Conservation (phyloP, 345 rosid genomes). For the Bruguiera gymnorhiza region DNA sequence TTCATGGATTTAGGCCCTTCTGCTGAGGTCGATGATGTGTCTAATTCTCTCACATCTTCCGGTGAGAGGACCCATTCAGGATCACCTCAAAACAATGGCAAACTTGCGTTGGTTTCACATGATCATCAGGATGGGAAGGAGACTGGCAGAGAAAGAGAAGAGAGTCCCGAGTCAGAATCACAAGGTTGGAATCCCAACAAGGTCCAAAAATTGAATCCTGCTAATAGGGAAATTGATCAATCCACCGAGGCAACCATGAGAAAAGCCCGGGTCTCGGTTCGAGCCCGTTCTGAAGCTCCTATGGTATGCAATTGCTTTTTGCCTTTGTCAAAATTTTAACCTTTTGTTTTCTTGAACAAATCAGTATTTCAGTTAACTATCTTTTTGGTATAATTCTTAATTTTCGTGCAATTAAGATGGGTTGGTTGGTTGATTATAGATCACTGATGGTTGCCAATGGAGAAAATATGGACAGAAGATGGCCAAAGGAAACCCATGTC, state of each 20-base stretch:
- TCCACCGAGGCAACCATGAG: constrained; percentile 82
- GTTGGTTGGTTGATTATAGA: constrained; percentile 28
- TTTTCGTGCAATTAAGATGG: not conserved
- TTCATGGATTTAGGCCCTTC: constrained; percentile 60
- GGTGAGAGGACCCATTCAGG: constrained; percentile 74
- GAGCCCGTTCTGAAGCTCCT: constrained; percentile 97
- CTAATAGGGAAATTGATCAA: constrained; percentile 44
- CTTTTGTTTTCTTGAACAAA: no score
- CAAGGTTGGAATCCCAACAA: constrained; percentile 63
- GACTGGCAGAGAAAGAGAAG: constrained; percentile 58
- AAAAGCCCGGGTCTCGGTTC: constrained; percentile 96
- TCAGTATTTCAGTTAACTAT: no score
- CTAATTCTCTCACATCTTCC: constrained; percentile 49
- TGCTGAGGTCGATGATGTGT: constrained; percentile 38
- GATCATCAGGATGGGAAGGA: constrained; percentile 47
- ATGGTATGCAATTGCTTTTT: constrained; percentile 45
- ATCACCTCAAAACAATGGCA: constrained; percentile 34
- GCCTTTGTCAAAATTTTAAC: not conserved
- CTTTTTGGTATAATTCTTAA: not conserved
- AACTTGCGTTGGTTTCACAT: constrained; percentile 26
- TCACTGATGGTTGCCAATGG: constrained; percentile 95
- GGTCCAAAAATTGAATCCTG: constrained; percentile 39
- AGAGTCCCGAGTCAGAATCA: constrained; percentile 64
- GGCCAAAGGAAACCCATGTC: constrained; percentile 98
- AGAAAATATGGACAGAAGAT: constrained; percentile 97